phyloP scores from a whole-genome alignment of 768 basidiomycete species.

The Boletellus emodensis region DNA sequence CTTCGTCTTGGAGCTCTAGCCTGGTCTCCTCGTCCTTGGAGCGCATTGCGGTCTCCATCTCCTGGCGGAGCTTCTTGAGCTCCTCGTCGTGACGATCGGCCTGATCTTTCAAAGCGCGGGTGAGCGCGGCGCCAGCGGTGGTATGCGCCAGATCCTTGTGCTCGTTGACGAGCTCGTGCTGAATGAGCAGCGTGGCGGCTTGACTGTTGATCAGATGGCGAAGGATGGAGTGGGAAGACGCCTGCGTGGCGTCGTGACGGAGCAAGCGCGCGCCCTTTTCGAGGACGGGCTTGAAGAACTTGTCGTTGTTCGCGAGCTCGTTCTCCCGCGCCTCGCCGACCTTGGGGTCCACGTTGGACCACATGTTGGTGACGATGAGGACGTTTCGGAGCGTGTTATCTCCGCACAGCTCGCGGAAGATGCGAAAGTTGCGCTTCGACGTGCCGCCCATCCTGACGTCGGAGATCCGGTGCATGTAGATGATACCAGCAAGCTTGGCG shows the following conservation, averaged over 20 bases:
- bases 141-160: slow-evolving; percentile 48
- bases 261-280: slow-evolving; percentile 44
- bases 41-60: slow-evolving; percentile 44
- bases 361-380: slow-evolving; percentile 53
- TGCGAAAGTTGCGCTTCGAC: slow-evolving; percentile 47
- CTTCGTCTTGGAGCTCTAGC: slow-evolving; percentile 42
- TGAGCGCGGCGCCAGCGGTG: slow-evolving; percentile 49
- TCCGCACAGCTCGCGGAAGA: slow-evolving; percentile 53
- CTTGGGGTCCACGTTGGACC: slow-evolving; percentile 40
- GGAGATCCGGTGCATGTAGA: slow-evolving; percentile 53
- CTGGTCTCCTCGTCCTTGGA: slow-evolving; percentile 45
- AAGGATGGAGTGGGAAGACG: slow-evolving; percentile 42
- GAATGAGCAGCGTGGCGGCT: slow-evolving; percentile 48
- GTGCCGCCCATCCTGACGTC: slow-evolving; percentile 50
- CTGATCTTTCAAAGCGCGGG: slow-evolving; percentile 46
- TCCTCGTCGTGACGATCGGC: slow-evolving; percentile 46
- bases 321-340: slow-evolving; percentile 42
- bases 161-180: slow-evolving; percentile 51
- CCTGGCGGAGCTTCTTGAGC: slow-evolving; percentile 40
- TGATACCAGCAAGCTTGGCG: slow-evolving; percentile 46
- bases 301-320: slow-evolving; percentile 39
- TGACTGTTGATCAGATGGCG: slow-evolving; percentile 38
- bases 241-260: slow-evolving; percentile 39
- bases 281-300: slow-evolving; percentile 51
- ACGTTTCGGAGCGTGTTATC: slow-evolving; percentile 46